Evolutionary conservation across 2,329 filamentous ascomycete species (phyloP).

Genomic region (Sarocladiaceae sp.): DNA sequence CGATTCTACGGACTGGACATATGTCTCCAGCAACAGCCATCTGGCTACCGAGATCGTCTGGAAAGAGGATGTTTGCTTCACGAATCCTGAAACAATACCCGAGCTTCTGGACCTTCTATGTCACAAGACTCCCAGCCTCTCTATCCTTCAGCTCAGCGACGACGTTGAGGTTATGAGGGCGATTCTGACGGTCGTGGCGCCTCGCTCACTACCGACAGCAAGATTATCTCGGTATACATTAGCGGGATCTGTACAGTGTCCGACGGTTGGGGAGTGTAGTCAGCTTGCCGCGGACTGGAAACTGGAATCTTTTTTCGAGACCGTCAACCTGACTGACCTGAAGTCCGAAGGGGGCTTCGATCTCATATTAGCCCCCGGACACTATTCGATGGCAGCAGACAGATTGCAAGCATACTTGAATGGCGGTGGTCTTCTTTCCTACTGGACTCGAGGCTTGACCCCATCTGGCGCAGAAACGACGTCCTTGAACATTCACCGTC

Average conservation of each 20-base stretch:
- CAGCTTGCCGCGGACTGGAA: not conserved
- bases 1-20: slow-evolving; percentile 23
- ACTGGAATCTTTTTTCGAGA: not conserved
- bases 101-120: slow-evolving; percentile 26
- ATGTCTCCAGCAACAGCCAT: slow-evolving; percentile 42
- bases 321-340: not conserved
- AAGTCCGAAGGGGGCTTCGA: slow-evolving; percentile 11
- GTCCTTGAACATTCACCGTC: not conserved
- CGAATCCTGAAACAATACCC: slow-evolving; percentile 14
- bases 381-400: too few relatives aligned
- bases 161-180: not conserved
- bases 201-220: not conserved
- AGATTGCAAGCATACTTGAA: not conserved
- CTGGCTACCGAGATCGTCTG: slow-evolving; percentile 44
- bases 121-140: slow-evolving; percentile 32
- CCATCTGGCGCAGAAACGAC: not conserved
- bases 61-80: slow-evolving; percentile 31
- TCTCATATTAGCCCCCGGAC: slow-evolving; percentile 15
- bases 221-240: not conserved
- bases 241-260: not conserved
- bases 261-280: not conserved
- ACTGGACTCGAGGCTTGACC: too few relatives aligned
- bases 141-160: slow-evolving; percentile 33
- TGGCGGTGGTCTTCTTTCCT: too few relatives aligned
- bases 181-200: not conserved